Evolutionary conservation across 371 early-diverging fungal genomes (phyloP).

Genomic region (Quaeritorhiza haematococci): DNA sequence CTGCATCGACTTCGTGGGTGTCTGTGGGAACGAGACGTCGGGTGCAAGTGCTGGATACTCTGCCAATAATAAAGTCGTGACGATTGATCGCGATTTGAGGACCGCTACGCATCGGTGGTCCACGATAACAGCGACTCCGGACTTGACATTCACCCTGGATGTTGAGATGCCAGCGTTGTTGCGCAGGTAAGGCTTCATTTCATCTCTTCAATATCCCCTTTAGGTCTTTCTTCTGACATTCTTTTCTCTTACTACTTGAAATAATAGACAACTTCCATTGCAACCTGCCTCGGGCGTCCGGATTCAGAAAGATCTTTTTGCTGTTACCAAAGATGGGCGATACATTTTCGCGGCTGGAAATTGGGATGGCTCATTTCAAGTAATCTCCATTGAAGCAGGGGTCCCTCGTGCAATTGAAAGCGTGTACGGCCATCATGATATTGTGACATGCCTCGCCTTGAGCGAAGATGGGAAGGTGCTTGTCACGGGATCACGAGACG

Average conservation of each 20-base stretch:
- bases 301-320: constrained; percentile 23
- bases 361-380: constrained; percentile 44
- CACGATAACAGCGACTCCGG: too few species aligned
- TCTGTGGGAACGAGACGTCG: constrained; percentile 1
- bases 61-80: too few species aligned
- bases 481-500: constrained; percentile 64
- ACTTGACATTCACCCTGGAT: too few species aligned
- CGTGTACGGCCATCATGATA: constrained; percentile 55
- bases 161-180: too few species aligned
- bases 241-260: neutral
- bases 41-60: too few species aligned
- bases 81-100: constrained; percentile 21
- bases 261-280: constrained; percentile 14
- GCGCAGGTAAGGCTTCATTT: too few species aligned
- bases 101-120: constrained; percentile 24
- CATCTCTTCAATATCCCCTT: too few species aligned
- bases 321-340: constrained; percentile 34
- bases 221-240: too few species aligned
- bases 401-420: constrained; percentile 25
- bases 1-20: constrained; percentile 2
- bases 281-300: constrained; percentile 21
- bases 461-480: constrained; percentile 46
- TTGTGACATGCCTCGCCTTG: constrained; percentile 53
- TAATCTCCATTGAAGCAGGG: constrained; percentile 15
- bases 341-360: constrained; percentile 38